These are phyloP conservation scores for Citrullus mucosospermus DNA, from an alignment of 306 rosid species.

Conservation along the genomic window DNA sequence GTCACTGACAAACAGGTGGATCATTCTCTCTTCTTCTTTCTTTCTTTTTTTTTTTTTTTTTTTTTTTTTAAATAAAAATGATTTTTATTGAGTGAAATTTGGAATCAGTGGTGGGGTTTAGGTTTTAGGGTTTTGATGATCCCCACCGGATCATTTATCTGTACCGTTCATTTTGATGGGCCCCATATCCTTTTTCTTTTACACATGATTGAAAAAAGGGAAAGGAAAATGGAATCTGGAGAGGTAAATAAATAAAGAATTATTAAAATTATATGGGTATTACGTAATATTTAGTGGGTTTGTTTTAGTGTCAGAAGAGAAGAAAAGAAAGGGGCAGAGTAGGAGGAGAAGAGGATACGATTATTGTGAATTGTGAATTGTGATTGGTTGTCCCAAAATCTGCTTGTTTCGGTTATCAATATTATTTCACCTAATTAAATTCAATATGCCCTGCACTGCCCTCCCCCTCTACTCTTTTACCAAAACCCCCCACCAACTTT, in stretches of 20 bases:
- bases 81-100: not conserved
- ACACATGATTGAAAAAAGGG: not conserved
- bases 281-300: not conserved
- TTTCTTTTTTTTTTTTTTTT: not conserved
- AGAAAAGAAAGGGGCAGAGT: not conserved
- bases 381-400: not conserved
- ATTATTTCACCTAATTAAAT: not conserved
- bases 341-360: not conserved
- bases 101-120: not conserved
- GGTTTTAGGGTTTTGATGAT: not conserved
- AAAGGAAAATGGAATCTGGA: not conserved
- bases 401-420: not conserved
- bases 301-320: not conserved
- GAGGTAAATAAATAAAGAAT: too few species aligned
- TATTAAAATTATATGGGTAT: too few species aligned
- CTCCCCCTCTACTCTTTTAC: too few species aligned
- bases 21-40: constrained; percentile 51
- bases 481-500: too few species aligned
- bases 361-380: not conserved
- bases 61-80: not conserved
- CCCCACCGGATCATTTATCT: constrained; percentile 7
- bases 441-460: not conserved
- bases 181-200: not conserved
- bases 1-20: constrained; percentile 99
- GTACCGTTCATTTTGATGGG: not conserved